Percentiles rank a stretch among this genome's conserved stretches.
Evolutionary conservation across 306 rosid genomes (phyloP).

Genomic region (Cicer cuneatum): DNA sequence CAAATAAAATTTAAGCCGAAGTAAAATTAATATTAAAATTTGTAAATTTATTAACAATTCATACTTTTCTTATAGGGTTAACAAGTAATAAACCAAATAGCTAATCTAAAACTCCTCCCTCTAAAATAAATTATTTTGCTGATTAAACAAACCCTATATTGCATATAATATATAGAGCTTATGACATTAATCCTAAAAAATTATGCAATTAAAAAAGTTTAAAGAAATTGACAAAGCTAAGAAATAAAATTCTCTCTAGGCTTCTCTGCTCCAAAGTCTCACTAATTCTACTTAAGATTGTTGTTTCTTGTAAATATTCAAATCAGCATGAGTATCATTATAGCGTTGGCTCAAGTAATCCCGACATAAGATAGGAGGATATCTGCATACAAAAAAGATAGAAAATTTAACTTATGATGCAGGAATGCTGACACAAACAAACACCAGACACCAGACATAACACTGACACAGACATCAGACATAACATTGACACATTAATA

Average conservation of each 20-base stretch:
- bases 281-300: slow-evolving; percentile 33
- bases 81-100: no score
- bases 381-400: slow-evolving; percentile 50
- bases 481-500: no score
- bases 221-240: neutral
- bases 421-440: no score
- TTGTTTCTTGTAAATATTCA: slow-evolving; percentile 53
- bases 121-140: no score
- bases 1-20: no score
- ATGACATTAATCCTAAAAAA: slow-evolving; percentile 7
- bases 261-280: slow-evolving; percentile 28
- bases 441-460: no score
- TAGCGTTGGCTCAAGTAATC: slow-evolving; percentile 77
- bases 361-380: slow-evolving; percentile 70
- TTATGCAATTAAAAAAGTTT: neutral
- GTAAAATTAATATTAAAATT: no score
- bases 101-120: no score
- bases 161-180: neutral
- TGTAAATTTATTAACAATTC: no score
- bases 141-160: slow-evolving; percentile 27
- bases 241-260: neutral
- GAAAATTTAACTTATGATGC: no score
- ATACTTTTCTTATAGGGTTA: no score
- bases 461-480: no score
- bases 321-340: slow-evolving; percentile 68